These are phyloP conservation scores for Cordyceps javanica DNA, from an alignment of 2,329 filamentous ascomycete genomes.

Conservation along the genomic window DNA sequence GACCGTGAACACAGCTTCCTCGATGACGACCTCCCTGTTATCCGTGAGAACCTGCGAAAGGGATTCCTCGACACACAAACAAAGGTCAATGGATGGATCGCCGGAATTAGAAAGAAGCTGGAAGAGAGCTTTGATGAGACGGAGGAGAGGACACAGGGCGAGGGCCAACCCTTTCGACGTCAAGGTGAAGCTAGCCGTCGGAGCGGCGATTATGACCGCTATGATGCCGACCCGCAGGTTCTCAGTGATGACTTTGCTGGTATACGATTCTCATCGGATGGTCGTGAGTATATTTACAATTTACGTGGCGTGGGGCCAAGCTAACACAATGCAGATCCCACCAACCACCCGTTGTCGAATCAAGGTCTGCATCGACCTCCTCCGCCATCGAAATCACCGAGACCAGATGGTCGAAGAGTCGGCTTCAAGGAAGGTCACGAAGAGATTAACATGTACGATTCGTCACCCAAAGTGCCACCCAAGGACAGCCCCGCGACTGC, in stretches of 20 bases:
- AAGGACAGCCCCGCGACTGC: conserved; percentile 42
- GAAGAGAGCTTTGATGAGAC: conserved; percentile 80
- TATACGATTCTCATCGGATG: conserved; percentile 57
- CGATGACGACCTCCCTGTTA: conserved; percentile 90
- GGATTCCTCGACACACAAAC: conserved; percentile 92
- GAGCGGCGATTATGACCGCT: conserved; percentile 84
- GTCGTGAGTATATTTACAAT: conserved; percentile 42
- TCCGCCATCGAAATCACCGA: conserved; percentile 46
- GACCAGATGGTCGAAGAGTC: conserved; percentile 46
- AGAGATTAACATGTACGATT: conserved; percentile 72
- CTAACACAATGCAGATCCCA: conserved; percentile 24
- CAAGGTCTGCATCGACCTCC: conserved; percentile 73
- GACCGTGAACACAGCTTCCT: conserved; percentile 84
- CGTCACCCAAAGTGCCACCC: conserved; percentile 49
- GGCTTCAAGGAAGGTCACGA: conserved; percentile 61
- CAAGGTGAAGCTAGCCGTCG: conserved; percentile 59
- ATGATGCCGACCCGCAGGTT: conserved; percentile 89
- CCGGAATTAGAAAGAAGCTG: conserved; percentile 83
- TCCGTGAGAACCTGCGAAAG: conserved; percentile 87
- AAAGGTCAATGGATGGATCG: conserved; percentile 90
- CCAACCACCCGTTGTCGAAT: conserved; percentile 62
- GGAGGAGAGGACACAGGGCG: conserved; percentile 36
- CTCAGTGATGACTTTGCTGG: conserved; percentile 82
- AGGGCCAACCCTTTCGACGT: conserved; percentile 35
- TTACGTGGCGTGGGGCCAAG: not conserved